These are phyloP conservation scores for Citrus reticulata DNA, from an alignment of 345 rosid genomes.

Conservation along the genomic window DNA sequence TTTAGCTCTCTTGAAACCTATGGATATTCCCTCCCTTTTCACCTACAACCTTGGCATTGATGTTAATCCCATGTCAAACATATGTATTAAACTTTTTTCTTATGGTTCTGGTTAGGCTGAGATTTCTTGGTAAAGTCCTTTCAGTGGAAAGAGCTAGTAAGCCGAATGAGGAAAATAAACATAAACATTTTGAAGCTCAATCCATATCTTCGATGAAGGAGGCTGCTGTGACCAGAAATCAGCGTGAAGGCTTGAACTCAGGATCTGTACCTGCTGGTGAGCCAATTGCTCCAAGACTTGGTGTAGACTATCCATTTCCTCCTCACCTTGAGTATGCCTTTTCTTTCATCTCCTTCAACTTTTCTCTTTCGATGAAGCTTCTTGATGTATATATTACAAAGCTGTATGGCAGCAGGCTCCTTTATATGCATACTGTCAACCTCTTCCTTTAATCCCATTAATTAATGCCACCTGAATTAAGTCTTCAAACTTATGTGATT, in stretches of 20 bases:
- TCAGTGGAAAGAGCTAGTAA: conserved; percentile 72
- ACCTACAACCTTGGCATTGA: neutral
- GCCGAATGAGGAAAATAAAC: conserved; percentile 40
- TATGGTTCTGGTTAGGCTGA: conserved; percentile 49
- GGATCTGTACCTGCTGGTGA: conserved; percentile 39
- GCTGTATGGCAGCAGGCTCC: neutral
- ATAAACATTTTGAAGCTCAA: conserved; percentile 34
- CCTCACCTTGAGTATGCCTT: conserved; percentile 76
- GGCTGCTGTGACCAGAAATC: conserved; percentile 25
- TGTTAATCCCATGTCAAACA: neutral
- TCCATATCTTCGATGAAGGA: conserved; percentile 29
- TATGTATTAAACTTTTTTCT: conserved; percentile 11
- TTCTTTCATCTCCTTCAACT: neutral
- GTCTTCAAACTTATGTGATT: neutral
- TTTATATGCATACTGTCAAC: neutral
- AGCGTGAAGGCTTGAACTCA: conserved; percentile 26
- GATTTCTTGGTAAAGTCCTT: conserved; percentile 92
- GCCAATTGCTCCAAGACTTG: conserved; percentile 84
- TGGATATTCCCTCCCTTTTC: neutral
- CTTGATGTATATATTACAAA: neutral
- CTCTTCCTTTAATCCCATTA: neutral
- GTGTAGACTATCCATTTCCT: conserved; percentile 91
- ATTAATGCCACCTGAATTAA: neutral
- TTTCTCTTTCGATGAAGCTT: neutral
- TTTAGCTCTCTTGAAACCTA: neutral